A percentile compares a stretch with the other conserved stretches of the same genome.
Conservation (phyloP, 805 yeast species). For the Candida vartiovaarae region DNA sequence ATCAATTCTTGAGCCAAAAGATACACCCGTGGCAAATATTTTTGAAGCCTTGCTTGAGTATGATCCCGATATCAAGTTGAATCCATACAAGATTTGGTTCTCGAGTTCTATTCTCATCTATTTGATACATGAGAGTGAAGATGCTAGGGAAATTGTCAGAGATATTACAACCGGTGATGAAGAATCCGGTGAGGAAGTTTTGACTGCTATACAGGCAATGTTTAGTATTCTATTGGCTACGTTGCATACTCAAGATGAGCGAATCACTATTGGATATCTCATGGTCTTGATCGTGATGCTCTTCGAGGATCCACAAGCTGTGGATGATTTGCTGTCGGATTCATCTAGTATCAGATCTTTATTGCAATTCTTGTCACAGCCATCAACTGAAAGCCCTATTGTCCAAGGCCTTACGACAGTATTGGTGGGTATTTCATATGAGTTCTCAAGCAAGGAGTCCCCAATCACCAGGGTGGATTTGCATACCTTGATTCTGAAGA, state of each 20-base stretch:
- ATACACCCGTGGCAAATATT: conserved; percentile 47
- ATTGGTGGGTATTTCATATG: conserved; percentile 72
- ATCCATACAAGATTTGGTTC: conserved; percentile 88
- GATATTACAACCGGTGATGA: conserved; percentile 51
- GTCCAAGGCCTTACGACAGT: conserved; percentile 69
- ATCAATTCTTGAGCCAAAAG: conserved; percentile 6
- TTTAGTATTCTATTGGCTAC: conserved; percentile 67
- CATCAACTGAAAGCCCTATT: conserved; percentile 43
- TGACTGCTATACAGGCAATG: conserved; percentile 66
- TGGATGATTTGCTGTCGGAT: conserved; percentile 67
- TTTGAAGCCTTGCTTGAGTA: conserved; percentile 69
- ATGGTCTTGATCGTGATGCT: conserved; percentile 71
- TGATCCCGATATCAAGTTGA: conserved; percentile 61
- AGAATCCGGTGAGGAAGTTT: conserved; percentile 59
- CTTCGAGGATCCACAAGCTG: conserved; percentile 70
- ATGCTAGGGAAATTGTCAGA: conserved; percentile 41
- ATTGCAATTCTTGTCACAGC: conserved; percentile 53
- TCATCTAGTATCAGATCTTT: conserved; percentile 59
- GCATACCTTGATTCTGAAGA: conserved; percentile 53
- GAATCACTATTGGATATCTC: conserved; percentile 71
- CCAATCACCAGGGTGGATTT: conserved; percentile 56
- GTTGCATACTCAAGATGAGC: conserved; percentile 55
- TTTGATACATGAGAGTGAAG: conserved; percentile 49
- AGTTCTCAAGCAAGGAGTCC: conserved; percentile 56
- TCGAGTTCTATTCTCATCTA: conserved; percentile 59